phyloP scores from a whole-genome alignment of 1,284 basidiomycete species.

The Malassezia pachydermatis region DNA sequence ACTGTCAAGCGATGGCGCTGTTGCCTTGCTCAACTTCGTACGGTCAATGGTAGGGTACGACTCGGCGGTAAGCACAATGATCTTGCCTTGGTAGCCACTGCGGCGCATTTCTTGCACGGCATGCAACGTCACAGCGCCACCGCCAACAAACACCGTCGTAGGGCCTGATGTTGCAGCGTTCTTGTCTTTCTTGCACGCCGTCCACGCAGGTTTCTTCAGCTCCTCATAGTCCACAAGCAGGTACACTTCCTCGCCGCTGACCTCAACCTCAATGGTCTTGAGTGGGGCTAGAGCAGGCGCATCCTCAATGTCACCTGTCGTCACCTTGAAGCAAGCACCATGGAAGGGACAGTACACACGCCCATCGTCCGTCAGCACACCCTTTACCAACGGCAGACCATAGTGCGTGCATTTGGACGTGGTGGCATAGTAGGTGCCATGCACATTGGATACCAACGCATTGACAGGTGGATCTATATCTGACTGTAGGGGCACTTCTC shows the following conservation, averaged over 20 bases:
- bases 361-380: constrained; percentile 67
- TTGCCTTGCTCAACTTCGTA: constrained; percentile 79
- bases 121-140: constrained; percentile 70
- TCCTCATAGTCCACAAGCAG: constrained; percentile 64
- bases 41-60: constrained; percentile 74
- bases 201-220: constrained; percentile 51
- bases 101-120: constrained; percentile 73
- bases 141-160: constrained; percentile 73
- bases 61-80: constrained; percentile 73
- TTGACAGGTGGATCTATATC: constrained; percentile 56
- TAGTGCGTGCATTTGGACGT: constrained; percentile 82
- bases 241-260: constrained; percentile 59
- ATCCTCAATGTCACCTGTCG: constrained; percentile 60
- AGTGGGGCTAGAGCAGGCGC: constrained; percentile 77
- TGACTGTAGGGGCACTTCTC: constrained; percentile 67
- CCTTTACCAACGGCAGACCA: constrained; percentile 68
- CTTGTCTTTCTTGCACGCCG: constrained; percentile 26
- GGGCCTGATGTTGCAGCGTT: background rate
- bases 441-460: constrained; percentile 62
- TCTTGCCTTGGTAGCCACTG: constrained; percentile 65
- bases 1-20: constrained; percentile 67
- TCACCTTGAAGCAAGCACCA: constrained; percentile 79
- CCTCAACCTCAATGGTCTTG: constrained; percentile 64
- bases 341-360: constrained; percentile 77
- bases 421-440: constrained; percentile 60